phyloP scores from a whole-genome alignment of 2,329 filamentous ascomycete species.

The Penicillium sp. region DNA sequence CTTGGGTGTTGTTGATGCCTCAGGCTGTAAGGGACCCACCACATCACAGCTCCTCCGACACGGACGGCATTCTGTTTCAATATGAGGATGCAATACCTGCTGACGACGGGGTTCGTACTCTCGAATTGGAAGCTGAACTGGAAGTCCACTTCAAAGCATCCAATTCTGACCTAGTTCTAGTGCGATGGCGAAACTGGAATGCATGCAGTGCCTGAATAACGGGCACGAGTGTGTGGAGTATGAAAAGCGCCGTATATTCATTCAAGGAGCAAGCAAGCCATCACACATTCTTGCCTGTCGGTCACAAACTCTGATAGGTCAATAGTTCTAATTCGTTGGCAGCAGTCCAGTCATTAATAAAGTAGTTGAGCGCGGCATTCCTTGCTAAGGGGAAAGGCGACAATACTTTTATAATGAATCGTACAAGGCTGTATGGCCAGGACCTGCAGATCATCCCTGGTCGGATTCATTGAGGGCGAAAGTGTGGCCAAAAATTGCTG shows the following conservation, averaged over 20 bases:
- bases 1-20: background rate
- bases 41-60: background rate
- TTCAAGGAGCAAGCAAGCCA: slow-evolving; percentile 17
- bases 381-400: slow-evolving; percentile 14
- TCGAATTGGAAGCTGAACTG: background rate
- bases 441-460: slow-evolving; percentile 21
- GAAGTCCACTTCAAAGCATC: slow-evolving; percentile 5
- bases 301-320: slow-evolving; percentile 4
- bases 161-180: slow-evolving; percentile 18
- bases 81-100: slow-evolving; percentile 28
- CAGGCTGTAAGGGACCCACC: background rate
- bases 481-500: slow-evolving; percentile 22
- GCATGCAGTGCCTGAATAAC: slow-evolving; percentile 29
- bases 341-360: background rate
- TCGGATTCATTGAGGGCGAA: slow-evolving; percentile 18
- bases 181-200: slow-evolving; percentile 34
- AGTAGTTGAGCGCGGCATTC: background rate
- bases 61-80: slow-evolving; percentile 2
- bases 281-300: slow-evolving; percentile 10
- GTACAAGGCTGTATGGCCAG: slow-evolving; percentile 25
- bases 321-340: background rate
- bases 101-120: slow-evolving; percentile 20
- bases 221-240: slow-evolving; percentile 17
- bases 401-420: slow-evolving; percentile 21
- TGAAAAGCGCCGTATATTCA: background rate